These are phyloP conservation scores for Podospora australis DNA, from an alignment of 495 filamentous ascomycete genomes.

Conservation along the genomic window DNA sequence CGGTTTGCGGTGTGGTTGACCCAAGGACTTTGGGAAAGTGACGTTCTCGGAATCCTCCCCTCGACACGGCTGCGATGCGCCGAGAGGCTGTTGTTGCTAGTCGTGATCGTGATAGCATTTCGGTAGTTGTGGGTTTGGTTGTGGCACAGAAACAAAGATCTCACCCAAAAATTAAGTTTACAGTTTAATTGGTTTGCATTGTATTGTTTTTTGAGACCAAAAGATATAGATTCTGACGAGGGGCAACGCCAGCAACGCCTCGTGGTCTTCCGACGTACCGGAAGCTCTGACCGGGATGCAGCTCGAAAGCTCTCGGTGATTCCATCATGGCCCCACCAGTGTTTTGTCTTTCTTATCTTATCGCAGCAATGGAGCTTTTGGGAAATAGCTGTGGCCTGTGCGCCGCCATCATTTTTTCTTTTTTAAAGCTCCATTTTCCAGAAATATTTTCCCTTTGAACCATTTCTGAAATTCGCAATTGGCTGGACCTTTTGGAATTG, in stretches of 20 bases:
- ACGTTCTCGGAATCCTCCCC: conserved; percentile 21
- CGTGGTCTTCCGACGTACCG: neutral
- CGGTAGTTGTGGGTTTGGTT: neutral
- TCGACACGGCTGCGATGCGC: conserved; percentile 28
- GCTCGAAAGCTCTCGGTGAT: conserved; percentile 26
- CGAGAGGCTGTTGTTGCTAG: conserved; percentile 30
- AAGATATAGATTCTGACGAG: neutral
- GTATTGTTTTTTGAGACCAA: neutral
- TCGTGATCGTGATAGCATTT: conserved; percentile 38
- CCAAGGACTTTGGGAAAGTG: conserved; percentile 19
- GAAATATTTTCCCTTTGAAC: conserved; percentile 13
- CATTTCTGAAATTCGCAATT: neutral
- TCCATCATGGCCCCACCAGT: conserved; percentile 11
- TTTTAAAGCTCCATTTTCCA: conserved; percentile 18
- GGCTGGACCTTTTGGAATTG: no score
- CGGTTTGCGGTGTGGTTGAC: conserved; percentile 8
- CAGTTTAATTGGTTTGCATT: no score
- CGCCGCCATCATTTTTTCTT: conserved; percentile 21
- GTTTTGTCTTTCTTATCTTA: conserved; percentile 20
- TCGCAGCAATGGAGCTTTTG: conserved; percentile 10
- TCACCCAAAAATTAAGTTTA: neutral
- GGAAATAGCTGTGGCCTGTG: conserved; percentile 12
- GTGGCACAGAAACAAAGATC: neutral
- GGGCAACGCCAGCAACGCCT: neutral
- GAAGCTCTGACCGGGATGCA: neutral